phyloP scores from a whole-genome alignment of 2,329 filamentous ascomycete species.

The Xylaria sp. region DNA sequence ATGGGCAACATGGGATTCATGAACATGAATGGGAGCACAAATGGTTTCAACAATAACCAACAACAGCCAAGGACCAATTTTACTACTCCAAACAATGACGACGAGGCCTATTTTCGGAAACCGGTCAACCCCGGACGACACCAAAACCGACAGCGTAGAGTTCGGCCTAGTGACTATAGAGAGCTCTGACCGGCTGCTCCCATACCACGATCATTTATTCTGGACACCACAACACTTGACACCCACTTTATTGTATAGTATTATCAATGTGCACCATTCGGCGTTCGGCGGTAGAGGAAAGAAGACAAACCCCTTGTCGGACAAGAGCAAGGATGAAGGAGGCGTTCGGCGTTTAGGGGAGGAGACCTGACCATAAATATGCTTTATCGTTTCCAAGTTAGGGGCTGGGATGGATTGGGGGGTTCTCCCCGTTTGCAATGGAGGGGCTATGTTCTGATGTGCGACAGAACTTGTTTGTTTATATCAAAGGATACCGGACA shows the following conservation, averaged over 20 bases:
- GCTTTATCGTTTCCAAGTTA: not conserved
- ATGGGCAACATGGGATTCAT: slow-evolving; percentile 49
- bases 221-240: slow-evolving; percentile 22
- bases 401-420: not conserved
- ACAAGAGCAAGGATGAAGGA: slow-evolving; percentile 5
- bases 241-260: slow-evolving; percentile 35
- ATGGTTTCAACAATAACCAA: slow-evolving; percentile 47
- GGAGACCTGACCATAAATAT: slow-evolving; percentile 5
- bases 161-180: slow-evolving; percentile 89
- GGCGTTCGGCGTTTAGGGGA: slow-evolving; percentile 27
- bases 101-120: slow-evolving; percentile 93
- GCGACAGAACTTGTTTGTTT: slow-evolving; percentile 15
- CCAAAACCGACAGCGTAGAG: slow-evolving; percentile 80
- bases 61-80: slow-evolving; percentile 51
- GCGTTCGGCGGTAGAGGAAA: slow-evolving; percentile 37
- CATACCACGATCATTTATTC: not conserved
- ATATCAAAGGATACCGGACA: slow-evolving; percentile 19
- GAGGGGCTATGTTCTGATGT: not conserved
- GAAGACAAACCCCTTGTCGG: slow-evolving; percentile 10
- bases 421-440: slow-evolving; percentile 9
- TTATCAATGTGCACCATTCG: slow-evolving; percentile 33
- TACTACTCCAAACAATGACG: slow-evolving; percentile 71
- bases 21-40: slow-evolving; percentile 44
- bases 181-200: slow-evolving; percentile 71
- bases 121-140: slow-evolving; percentile 94